phyloP scores from a whole-genome alignment of 2,329 filamentous ascomycete species.

The Aspergillus sp. region DNA sequence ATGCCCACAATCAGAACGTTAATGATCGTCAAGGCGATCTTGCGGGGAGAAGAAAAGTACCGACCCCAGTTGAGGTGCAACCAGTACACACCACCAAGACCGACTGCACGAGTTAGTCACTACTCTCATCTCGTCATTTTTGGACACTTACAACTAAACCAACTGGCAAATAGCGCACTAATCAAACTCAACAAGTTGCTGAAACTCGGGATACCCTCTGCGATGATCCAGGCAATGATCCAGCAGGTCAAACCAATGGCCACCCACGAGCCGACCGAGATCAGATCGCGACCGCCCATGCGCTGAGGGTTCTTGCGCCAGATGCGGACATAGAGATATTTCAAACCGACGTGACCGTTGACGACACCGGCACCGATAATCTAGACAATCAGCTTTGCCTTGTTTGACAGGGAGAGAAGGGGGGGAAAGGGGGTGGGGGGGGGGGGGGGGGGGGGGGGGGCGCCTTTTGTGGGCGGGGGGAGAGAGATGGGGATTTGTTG shows the following conservation, averaged over 20 bases:
- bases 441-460: too few species aligned
- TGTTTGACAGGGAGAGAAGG: not conserved
- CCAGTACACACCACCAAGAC: constrained; percentile 42
- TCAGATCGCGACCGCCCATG: constrained; percentile 43
- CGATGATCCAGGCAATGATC: constrained; percentile 59
- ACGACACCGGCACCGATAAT: constrained; percentile 66
- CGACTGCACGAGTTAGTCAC: constrained; percentile 16
- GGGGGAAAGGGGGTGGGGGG: too few species aligned
- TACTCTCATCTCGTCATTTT: not conserved
- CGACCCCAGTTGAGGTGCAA: constrained; percentile 42
- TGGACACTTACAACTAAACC: constrained; percentile 49
- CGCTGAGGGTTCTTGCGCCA: constrained; percentile 52
- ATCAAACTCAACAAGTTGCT: constrained; percentile 59
- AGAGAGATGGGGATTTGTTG: constrained; percentile 43
- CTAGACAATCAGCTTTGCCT: constrained; percentile 6
- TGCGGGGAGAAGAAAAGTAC: constrained; percentile 37
- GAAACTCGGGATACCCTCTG: constrained; percentile 63
- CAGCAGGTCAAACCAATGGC: constrained; percentile 50
- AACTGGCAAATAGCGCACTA: constrained; percentile 54
- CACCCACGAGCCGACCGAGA: constrained; percentile 54
- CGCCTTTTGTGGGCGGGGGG: constrained; percentile 53
- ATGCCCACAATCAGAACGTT: constrained; percentile 38
- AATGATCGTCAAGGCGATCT: constrained; percentile 39
- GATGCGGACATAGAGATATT: constrained; percentile 58
- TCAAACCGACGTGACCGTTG: constrained; percentile 59